Base-by-base conservation (phyloP, 2,329 filamentous ascomycete species). In the Ophiostoma angusticollis region DNA sequence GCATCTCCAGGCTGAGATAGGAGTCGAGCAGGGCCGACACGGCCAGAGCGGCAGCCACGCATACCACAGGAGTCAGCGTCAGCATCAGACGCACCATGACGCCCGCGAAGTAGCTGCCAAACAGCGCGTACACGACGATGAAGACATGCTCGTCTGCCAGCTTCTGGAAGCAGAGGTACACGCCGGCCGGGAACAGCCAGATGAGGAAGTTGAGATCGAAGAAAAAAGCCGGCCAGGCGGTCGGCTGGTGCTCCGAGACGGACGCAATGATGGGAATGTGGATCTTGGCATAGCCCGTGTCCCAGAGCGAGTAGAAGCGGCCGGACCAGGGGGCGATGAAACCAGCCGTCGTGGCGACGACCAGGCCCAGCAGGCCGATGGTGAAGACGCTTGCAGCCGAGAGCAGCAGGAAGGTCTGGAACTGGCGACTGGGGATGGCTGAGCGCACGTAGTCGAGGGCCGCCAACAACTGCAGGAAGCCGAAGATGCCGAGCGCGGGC, bases 81-180 rank as follows among this genome's bases (percentile, higher is more conserved):
- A 98, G 74, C 91, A 98, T 98, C 53, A 98, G 68, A 64, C 91
- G 86, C 45, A 98, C 91, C 91, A 98, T 98, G 63, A 98, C 93
- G 58, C 91, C 91, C 18, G 93, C 85, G 54, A 98, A 98, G 69
- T 98, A 98, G 63, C 85, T 95, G 49, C 85, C 84, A 47, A 96
- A 80, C 32, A 98, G 77, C n/a, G 87, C 78, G 58, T 98, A 98
- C 50, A 96, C 93, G 53, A 98, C 82, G 51, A 98, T 75, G 56
- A 98, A 98, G 45, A 98, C 89, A 56, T 98, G 91, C 69, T 98
- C 87, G 55, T 98, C 93, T 52, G 77, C 80, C 42, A 98, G 75
- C 47, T 81, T 80, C 58, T 86, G 82, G 78, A 96, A 98, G 68
- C 87, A 95, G 63, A 98, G 79, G 65, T 96, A 98, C 42, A 98